These are phyloP conservation scores for Diaporthe citrichinensis DNA, from an alignment of 2,329 filamentous ascomycete genomes.

Conservation along the genomic window DNA sequence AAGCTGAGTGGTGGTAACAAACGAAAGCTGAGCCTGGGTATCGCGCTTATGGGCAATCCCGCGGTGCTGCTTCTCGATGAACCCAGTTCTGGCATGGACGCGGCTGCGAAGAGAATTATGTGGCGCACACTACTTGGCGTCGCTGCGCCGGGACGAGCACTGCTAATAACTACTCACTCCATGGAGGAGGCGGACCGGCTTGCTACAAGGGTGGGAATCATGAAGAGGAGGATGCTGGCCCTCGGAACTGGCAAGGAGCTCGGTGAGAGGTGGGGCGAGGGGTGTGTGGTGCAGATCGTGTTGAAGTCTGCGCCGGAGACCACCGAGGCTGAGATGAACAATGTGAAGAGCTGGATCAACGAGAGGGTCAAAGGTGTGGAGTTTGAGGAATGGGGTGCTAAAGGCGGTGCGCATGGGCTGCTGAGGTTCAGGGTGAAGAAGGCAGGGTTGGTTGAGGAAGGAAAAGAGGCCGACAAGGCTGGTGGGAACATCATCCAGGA, in stretches of 20 bases:
- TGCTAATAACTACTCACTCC: slow-evolving; percentile 91
- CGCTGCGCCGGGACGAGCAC: slow-evolving; percentile 78
- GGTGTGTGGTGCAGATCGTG: slow-evolving; percentile 86
- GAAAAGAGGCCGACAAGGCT: neutral
- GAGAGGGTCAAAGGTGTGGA: slow-evolving; percentile 73
- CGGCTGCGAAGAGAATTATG: slow-evolving; percentile 91
- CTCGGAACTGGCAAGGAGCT: slow-evolving; percentile 82
- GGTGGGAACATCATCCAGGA: neutral
- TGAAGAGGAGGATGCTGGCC: slow-evolving; percentile 88
- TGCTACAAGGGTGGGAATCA: slow-evolving; percentile 86
- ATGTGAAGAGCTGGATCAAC: slow-evolving; percentile 76
- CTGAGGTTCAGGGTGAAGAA: slow-evolving; percentile 37
- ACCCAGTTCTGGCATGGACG: slow-evolving; percentile 89
- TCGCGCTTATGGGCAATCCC: slow-evolving; percentile 93
- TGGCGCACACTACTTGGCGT: slow-evolving; percentile 83
- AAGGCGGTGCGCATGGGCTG: slow-evolving; percentile 35
- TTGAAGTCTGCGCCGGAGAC: slow-evolving; percentile 82
- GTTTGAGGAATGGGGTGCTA: slow-evolving; percentile 63
- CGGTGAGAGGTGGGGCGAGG: slow-evolving; percentile 81
- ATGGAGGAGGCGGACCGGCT: slow-evolving; percentile 97
- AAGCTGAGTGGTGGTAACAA: slow-evolving; percentile 93
- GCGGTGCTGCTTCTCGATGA: slow-evolving; percentile 90
- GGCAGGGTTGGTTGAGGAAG: slow-evolving; percentile 43
- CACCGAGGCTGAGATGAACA: slow-evolving; percentile 74
- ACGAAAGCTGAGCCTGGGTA: slow-evolving; percentile 89